These are phyloP conservation scores for Aspergillus fructus DNA, from an alignment of 2,329 filamentous ascomycete genomes.

Conservation along the genomic window DNA sequence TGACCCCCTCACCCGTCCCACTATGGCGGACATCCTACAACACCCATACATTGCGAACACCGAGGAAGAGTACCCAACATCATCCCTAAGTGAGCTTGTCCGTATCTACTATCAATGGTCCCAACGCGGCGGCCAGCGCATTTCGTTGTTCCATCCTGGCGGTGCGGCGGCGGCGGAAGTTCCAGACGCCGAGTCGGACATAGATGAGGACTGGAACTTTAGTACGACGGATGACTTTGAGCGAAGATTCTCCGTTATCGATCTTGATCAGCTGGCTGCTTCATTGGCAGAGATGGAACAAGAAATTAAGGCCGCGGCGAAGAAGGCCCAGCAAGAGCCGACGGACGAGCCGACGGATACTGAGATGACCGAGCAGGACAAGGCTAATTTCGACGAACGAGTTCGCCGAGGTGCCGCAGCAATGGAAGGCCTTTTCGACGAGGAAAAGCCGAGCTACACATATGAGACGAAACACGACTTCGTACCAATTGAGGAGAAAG, in stretches of 20 bases:
- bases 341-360: slow-evolving; percentile 30
- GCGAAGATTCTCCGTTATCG: slow-evolving; percentile 48
- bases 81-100: slow-evolving; percentile 46
- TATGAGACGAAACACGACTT: slow-evolving; percentile 56
- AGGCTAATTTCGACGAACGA: slow-evolving; percentile 56
- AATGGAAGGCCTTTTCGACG: slow-evolving; percentile 59
- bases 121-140: slow-evolving; percentile 48
- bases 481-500: slow-evolving; percentile 42
- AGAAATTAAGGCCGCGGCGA: slow-evolving; percentile 34
- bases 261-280: slow-evolving; percentile 47
- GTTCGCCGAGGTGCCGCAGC: slow-evolving; percentile 57
- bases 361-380: slow-evolving; percentile 45
- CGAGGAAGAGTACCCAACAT: slow-evolving; percentile 45
- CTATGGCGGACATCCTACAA: slow-evolving; percentile 47
- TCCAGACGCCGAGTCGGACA: slow-evolving; percentile 41
- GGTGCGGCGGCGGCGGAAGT: slow-evolving; percentile 58
- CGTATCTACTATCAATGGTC: slow-evolving; percentile 51
- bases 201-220: slow-evolving; percentile 63
- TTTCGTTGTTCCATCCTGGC: slow-evolving; percentile 60
- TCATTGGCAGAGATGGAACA: slow-evolving; percentile 47
- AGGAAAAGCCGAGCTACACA: slow-evolving; percentile 56
- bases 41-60: slow-evolving; percentile 47
- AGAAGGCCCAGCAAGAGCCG: slow-evolving; percentile 25
- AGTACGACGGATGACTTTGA: slow-evolving; percentile 64
- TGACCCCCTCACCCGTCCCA: slow-evolving; percentile 45